Evolutionary conservation across 2,329 filamentous ascomycete genomes (phyloP).

Genomic region (Onygenales sp.): DNA sequence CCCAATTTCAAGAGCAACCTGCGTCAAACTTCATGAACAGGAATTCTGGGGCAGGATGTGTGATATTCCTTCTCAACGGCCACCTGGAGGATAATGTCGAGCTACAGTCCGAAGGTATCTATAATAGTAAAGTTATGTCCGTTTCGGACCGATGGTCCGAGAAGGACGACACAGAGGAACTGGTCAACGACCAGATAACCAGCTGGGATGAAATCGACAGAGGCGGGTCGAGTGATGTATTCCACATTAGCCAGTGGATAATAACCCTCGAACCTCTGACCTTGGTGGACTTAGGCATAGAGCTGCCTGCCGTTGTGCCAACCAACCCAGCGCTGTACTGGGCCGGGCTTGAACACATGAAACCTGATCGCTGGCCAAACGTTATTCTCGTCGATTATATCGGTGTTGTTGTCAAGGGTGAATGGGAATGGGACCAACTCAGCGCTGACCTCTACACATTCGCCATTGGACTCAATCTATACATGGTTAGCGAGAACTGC

Average conservation of each 20-base stretch:
- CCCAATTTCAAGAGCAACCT: constrained; percentile 28
- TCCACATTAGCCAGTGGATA: constrained; percentile 10
- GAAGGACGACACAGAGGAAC: constrained; percentile 19
- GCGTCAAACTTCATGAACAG: constrained; percentile 3
- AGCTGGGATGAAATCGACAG: background rate
- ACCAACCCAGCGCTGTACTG: constrained; percentile 3
- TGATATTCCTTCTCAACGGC: constrained; percentile 26
- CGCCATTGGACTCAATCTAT: background rate
- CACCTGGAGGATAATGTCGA: constrained; percentile 13
- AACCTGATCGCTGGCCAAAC: constrained; percentile 6
- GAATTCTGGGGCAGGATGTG: constrained; percentile 20
- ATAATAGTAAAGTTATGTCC: constrained; percentile 6
- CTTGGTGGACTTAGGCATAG: background rate
- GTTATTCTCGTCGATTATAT: constrained; percentile 10
- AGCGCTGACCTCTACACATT: background rate
- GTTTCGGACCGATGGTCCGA: constrained; percentile 21
- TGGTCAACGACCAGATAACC: constrained; percentile 26
- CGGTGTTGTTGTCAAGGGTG: constrained; percentile 1
- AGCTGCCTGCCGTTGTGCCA: constrained; percentile 2
- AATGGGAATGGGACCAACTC: background rate
- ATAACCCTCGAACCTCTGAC: constrained; percentile 4
- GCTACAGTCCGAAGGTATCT: constrained; percentile 30
- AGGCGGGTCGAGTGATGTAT: background rate
- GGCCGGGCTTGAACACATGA: constrained; percentile 1
- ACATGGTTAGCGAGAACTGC: background rate